Evolutionary conservation across 2,329 filamentous ascomycete genomes (phyloP).

Genomic region (Verticillium longisporum): DNA sequence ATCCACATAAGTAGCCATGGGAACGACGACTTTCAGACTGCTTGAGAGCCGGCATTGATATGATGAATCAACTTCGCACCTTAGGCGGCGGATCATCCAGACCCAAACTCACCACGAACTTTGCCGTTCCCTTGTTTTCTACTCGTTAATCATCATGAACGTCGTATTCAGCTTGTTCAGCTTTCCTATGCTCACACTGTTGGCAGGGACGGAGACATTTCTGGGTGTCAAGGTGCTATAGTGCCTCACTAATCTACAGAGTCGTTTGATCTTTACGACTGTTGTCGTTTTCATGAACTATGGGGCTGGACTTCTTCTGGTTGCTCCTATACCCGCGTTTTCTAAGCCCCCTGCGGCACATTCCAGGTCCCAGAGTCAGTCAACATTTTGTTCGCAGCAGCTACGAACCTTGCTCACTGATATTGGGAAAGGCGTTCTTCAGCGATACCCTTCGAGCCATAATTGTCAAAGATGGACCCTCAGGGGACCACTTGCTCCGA

Average conservation of each 20-base stretch:
- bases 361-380: conserved; percentile 12
- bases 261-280: conserved; percentile 7
- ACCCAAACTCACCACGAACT: background rate
- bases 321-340: conserved; percentile 12
- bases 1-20: background rate
- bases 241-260: conserved; percentile 9
- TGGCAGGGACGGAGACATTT: conserved; percentile 16
- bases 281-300: conserved; percentile 13
- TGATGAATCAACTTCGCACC: too few relatives aligned
- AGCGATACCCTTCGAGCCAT: conserved; percentile 13
- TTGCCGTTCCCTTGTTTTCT: background rate
- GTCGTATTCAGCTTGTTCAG: conserved; percentile 12
- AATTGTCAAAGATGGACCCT: conserved; percentile 13
- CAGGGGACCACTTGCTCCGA: conserved; percentile 17
- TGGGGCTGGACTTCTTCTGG: conserved; percentile 10
- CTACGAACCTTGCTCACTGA: background rate
- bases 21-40: background rate
- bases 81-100: background rate
- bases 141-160: conserved; percentile 2
- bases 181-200: conserved; percentile 17
- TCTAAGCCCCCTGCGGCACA: conserved; percentile 15
- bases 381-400: background rate
- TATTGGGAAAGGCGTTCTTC: conserved; percentile 1
- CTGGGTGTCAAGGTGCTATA: conserved; percentile 19
- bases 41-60: background rate